These are phyloP conservation scores for Trichophyton verrucosum DNA, from an alignment of 2,329 filamentous ascomycete genomes.

Conservation along the genomic window DNA sequence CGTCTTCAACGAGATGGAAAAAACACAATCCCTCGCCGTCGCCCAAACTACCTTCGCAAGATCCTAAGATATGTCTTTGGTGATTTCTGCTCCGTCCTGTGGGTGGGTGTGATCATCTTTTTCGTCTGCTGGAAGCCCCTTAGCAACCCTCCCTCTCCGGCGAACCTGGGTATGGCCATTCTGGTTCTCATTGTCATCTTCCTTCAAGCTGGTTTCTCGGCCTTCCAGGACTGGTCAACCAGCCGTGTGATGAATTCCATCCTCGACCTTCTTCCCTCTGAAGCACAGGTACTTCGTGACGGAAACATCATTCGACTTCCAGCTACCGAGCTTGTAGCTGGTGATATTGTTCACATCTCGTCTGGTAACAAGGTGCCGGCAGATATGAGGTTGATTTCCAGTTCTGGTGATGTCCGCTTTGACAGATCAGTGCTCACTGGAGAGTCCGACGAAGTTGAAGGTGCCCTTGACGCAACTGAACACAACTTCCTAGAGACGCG, in stretches of 20 bases:
- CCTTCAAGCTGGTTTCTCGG: slow-evolving; percentile 57
- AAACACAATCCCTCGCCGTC: slow-evolving; percentile 55
- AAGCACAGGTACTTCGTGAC: slow-evolving; percentile 53
- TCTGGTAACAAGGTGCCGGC: slow-evolving; percentile 63
- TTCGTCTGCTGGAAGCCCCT: slow-evolving; percentile 68
- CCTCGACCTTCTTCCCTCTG: slow-evolving; percentile 62
- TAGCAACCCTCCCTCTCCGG: slow-evolving; percentile 55
- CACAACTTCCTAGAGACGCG: slow-evolving; percentile 65
- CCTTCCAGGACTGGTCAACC: slow-evolving; percentile 64
- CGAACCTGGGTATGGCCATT: slow-evolving; percentile 61
- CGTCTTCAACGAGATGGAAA: slow-evolving; percentile 49
- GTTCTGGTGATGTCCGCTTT: slow-evolving; percentile 57
- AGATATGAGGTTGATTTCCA: slow-evolving; percentile 57
- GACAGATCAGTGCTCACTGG: slow-evolving; percentile 62
- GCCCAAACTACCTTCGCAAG: slow-evolving; percentile 46
- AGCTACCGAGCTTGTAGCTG: slow-evolving; percentile 55
- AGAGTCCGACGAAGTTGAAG: slow-evolving; percentile 53
- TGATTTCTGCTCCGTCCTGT: slow-evolving; percentile 60
- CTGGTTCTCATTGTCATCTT: slow-evolving; percentile 58
- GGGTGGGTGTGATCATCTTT: slow-evolving; percentile 57
- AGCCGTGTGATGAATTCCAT: slow-evolving; percentile 68
- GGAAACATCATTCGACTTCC: slow-evolving; percentile 38
- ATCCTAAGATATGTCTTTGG: slow-evolving; percentile 61
- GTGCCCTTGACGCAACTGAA: slow-evolving; percentile 52
- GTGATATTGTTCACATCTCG: slow-evolving; percentile 56